Conservation (phyloP, 139 green algal species). For the Chlamydomonas sphaeroides region DNA sequence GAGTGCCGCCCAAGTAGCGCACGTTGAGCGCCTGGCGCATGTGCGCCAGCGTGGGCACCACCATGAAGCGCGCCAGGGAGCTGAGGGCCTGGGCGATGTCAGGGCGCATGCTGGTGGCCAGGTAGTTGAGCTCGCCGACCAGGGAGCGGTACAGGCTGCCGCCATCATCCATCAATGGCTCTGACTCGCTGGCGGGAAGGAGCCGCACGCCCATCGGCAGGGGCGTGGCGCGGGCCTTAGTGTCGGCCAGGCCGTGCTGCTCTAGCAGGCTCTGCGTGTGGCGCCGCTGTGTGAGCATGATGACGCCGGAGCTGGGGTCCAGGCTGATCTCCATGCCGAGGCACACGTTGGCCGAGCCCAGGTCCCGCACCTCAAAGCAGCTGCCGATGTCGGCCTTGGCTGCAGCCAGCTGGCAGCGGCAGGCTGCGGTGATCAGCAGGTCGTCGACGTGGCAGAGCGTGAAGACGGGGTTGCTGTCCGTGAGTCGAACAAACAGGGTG, state of each 20-base stretch:
- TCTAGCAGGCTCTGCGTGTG: not conserved
- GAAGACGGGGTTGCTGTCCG: not conserved
- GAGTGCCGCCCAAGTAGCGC: not conserved
- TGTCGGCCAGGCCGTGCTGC: not conserved
- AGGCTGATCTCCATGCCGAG: conserved; percentile 25
- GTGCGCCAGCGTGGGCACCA: not conserved
- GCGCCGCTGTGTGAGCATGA: not conserved
- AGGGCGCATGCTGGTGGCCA: not conserved
- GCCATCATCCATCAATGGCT: not conserved
- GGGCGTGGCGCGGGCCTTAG: not conserved
- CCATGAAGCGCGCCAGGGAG: not conserved
- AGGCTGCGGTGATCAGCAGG: not conserved
- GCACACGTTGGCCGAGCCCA: conserved; percentile 20
- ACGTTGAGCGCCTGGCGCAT: not conserved
- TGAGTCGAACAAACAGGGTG: conserved; percentile 28
- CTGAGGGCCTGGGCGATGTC: not conserved
- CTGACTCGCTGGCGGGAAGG: not conserved
- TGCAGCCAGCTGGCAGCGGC: not conserved
- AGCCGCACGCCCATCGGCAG: not conserved
- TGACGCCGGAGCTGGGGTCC: not conserved
- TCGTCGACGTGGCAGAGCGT: conserved; percentile 46
- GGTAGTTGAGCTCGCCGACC: not conserved
- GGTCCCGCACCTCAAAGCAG: conserved; percentile 33
- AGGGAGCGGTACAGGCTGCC: not conserved
- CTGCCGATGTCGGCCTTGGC: not conserved